Evolutionary conservation across 2,329 filamentous ascomycete species (phyloP), one percentile per base, ranked within the genome.

Genomic region (Curvularia spicifera): DNA sequence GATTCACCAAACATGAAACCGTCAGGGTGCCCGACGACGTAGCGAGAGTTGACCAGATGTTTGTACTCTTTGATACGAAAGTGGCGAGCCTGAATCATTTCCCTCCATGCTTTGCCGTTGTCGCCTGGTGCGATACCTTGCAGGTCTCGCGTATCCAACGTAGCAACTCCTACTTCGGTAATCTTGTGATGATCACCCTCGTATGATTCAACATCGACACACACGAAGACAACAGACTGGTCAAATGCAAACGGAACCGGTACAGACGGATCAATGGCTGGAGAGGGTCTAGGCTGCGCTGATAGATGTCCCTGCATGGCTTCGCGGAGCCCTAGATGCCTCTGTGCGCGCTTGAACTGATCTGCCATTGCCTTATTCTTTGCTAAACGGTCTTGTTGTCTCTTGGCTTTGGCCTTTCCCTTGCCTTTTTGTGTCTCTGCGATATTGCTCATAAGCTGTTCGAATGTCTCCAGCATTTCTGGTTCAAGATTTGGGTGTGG

Each of bases 81-180:
- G 75, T 99, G 95, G 26, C 89, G 85, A 12, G 85, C 86, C 29
- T 85, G 80, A 63, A 97, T 89, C 50, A 83, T 76, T 0, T 79
- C 67, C 63, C 86, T 84, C 93, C 93, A 97, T 37, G 87, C 82
- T 40, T 79, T 67, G 3, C 88, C 91, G 26, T 80, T 76, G 2
- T 79, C 68, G 0, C 91, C 91, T 2, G 91, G 90, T 0, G 85
- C 69, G 0, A 87, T 60, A 7, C 75, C 78, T 1, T 77, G 67
- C 22, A 92, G 75, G 50, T 86, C 82, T 20, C 78, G 74, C 0
- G 90, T 93, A 72, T 98, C 93, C 0, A 98, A 81, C 2, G 89
- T 88, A 1, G 91, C 89, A 40, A 99, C 81, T 0, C 95, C 95
- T 39, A 99, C 83, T 75, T 99, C 95, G 0, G 93, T 96, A 57